Conservation (phyloP, 345 rosid genomes). For the Rhizophora apiculata region DNA sequence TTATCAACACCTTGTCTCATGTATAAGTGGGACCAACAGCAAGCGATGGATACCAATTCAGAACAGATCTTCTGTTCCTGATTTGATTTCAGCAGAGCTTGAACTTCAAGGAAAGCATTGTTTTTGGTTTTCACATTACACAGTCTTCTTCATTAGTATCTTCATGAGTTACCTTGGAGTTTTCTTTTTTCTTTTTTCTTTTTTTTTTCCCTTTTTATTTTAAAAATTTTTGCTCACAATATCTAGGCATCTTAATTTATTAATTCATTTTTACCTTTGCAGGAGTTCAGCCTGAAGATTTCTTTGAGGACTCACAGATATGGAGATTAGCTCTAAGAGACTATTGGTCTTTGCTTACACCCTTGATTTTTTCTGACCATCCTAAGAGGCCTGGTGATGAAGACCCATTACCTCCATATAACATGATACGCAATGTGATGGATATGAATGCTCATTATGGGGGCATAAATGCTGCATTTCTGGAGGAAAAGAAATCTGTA, state of each 20-base stretch:
- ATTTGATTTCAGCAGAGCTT: constrained; percentile 55
- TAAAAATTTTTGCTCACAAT: neutral
- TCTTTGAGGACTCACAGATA: constrained; percentile 60
- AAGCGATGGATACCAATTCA: constrained; percentile 87
- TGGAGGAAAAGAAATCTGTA: constrained; percentile 65
- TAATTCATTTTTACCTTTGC: constrained; percentile 33
- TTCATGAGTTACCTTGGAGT: neutral
- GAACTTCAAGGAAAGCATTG: constrained; percentile 79
- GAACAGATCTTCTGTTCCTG: constrained; percentile 62
- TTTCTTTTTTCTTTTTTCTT: neutral
- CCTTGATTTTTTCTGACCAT: constrained; percentile 95
- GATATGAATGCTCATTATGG: constrained; percentile 98
- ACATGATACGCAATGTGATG: constrained; percentile 97
- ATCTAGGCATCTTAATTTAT: constrained; percentile 7
- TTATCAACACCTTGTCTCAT: constrained; percentile 75
- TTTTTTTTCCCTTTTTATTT: neutral
- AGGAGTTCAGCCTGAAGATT: constrained; percentile 79
- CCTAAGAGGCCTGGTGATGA: constrained; percentile 99
- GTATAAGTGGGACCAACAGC: constrained; percentile 75
- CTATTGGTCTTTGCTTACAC: constrained; percentile 94
- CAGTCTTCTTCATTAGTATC: neutral
- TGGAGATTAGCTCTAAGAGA: constrained; percentile 76
- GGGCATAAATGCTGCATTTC: constrained; percentile 68
- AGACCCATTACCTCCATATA: constrained; percentile 91
- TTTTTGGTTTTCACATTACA: constrained; percentile 14